These are phyloP conservation scores for Boletus pseudopeckii DNA, from an alignment of 768 basidiomycete genomes.

Conservation along the genomic window DNA sequence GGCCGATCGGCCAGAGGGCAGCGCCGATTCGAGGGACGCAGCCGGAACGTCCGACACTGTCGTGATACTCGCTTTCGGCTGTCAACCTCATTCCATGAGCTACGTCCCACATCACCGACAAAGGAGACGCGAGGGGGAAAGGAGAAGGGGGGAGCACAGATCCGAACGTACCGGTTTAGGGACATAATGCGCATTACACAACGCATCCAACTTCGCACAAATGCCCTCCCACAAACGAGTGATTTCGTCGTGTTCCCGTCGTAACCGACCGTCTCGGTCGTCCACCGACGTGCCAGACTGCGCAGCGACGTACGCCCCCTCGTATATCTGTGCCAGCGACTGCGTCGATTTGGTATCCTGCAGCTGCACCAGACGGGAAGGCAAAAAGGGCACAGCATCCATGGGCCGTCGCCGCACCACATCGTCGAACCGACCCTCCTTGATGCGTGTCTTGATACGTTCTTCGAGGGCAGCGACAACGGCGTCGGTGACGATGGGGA, in stretches of 20 bases:
- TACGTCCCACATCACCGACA: background rate
- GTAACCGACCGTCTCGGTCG: constrained; percentile 84
- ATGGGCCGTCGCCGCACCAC: constrained; percentile 73
- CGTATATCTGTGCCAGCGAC: constrained; percentile 94
- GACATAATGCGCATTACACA: constrained; percentile 93
- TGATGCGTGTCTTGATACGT: constrained; percentile 83
- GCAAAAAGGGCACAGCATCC: constrained; percentile 86
- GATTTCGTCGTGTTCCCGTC: constrained; percentile 87
- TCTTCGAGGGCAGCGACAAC: constrained; percentile 80
- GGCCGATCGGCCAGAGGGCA: constrained; percentile 76
- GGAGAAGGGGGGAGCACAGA: background rate
- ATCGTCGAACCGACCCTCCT: constrained; percentile 86
- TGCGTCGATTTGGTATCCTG: constrained; percentile 85
- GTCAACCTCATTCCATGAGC: background rate
- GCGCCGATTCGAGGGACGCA: constrained; percentile 81
- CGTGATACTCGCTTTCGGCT: constrained; percentile 89
- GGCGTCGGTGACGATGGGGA: constrained; percentile 89
- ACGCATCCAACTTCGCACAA: constrained; percentile 83
- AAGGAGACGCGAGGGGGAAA: background rate
- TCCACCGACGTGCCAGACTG: constrained; percentile 54
- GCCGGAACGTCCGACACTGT: constrained; percentile 81
- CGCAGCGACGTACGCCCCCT: constrained; percentile 80
- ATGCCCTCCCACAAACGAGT: constrained; percentile 81
- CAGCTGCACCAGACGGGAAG: constrained; percentile 84
- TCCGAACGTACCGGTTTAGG: constrained; percentile 75